These are phyloP conservation scores for Silene uniflora DNA, from an alignment of 148 eudicot genomes.

Conservation along the genomic window DNA sequence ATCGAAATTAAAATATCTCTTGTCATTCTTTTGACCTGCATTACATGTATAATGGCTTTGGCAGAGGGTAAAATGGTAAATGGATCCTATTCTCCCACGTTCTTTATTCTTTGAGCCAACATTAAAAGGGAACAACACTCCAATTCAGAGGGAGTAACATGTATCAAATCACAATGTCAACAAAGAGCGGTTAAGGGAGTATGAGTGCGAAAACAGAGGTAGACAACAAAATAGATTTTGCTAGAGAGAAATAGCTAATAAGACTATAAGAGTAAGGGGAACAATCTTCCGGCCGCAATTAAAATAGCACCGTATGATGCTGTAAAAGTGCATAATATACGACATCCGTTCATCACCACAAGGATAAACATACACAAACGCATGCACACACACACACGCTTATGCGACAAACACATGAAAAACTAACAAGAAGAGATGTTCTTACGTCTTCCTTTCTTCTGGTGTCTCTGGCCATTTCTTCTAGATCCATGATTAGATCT, in stretches of 20 bases:
- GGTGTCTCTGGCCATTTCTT: conserved; percentile 31
- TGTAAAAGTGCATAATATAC: background rate
- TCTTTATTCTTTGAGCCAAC: too few species aligned
- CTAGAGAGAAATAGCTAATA: background rate
- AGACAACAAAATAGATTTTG: background rate
- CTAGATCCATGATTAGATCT: conserved; percentile 34
- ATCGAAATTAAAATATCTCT: too few species aligned
- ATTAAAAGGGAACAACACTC: too few species aligned
- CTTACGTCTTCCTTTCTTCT: conserved; percentile 42
- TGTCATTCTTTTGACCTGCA: too few species aligned
- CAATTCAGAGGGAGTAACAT: background rate
- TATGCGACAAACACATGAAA: background rate
- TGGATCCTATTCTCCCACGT: too few species aligned
- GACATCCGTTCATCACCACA: background rate
- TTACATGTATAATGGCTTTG: too few species aligned
- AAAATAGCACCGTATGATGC: background rate
- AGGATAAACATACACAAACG: background rate
- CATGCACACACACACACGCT: conserved; percentile 8
- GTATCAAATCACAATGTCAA: background rate
- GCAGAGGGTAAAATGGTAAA: too few species aligned
- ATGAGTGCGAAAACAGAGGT: background rate
- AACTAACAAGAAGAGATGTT: conserved; percentile 1
- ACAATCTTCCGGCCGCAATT: background rate
- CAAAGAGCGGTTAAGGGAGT: background rate
- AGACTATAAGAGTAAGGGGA: background rate